phyloP scores from a whole-genome alignment of 2,329 filamentous ascomycete genomes.

The Thelonectria discophora region DNA sequence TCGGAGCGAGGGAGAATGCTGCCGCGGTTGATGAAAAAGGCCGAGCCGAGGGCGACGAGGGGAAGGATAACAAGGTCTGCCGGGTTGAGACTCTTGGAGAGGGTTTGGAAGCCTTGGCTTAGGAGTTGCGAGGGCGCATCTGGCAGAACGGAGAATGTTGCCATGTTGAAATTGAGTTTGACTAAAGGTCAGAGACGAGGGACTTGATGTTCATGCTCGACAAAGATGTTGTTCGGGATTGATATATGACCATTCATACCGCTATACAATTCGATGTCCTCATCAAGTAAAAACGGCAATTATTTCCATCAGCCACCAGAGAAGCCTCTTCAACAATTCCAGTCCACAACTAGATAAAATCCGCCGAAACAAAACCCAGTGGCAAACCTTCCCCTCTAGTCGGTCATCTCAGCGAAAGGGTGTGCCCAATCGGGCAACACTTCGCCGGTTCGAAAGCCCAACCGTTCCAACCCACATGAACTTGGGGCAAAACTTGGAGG shows the following conservation, averaged over 20 bases:
- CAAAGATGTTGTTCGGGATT: background rate
- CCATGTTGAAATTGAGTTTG: slow-evolving; percentile 3
- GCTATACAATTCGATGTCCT: background rate
- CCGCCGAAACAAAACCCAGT: background rate
- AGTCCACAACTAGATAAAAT: no score
- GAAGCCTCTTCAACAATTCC: background rate
- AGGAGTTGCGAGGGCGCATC: background rate
- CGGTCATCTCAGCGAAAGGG: slow-evolving; percentile 3
- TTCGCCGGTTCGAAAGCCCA: slow-evolving; percentile 2
- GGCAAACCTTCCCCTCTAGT: background rate
- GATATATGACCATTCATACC: background rate
- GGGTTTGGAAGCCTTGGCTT: slow-evolving; percentile 10
- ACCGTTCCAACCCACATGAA: background rate
- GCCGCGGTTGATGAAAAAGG: slow-evolving; percentile 17
- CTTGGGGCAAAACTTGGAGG: background rate
- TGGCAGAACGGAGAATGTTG: background rate
- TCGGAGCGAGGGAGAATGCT: slow-evolving; percentile 18
- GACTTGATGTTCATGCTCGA: background rate
- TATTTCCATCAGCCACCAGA: background rate
- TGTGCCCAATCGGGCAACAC: background rate
- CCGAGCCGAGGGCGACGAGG: slow-evolving; percentile 11
- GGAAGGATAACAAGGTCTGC: slow-evolving; percentile 21
- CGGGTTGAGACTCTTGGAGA: slow-evolving; percentile 10
- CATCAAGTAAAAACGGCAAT: background rate
- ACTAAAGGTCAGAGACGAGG: background rate